Evolutionary conservation across 73 alveolate genomes (phyloP), one percentile per base, ranked within the genome.

Genomic region (Blepharisma japonicum): DNA sequence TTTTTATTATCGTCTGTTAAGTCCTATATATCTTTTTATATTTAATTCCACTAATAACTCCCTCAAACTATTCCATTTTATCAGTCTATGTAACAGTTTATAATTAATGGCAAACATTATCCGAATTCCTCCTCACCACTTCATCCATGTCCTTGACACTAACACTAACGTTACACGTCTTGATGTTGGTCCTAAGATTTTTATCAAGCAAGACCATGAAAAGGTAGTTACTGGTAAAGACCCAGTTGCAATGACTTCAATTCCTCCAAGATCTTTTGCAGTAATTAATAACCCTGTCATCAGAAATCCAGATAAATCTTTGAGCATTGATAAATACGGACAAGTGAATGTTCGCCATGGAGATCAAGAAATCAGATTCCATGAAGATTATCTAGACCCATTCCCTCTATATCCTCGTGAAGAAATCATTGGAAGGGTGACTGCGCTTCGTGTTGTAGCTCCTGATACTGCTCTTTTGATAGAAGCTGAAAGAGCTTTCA

Each of bases 371-470:
- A 82, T 89, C 77, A 71, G 97, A 42, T 84, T 90, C 39, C 70
- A 77, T 6, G 86, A 85, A 32, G 87, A 80, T 21, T 89, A 86
- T 79, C 80, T 67, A n/a, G 91, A 90, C 45, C 97, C 97, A 4
- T 91, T 91, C 88, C 95, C 97, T 25, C 91, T 91, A 7, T 91
- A 81, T 74, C 95, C 95, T 6, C 90, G 94, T 25, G 97, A 91
- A 71, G 45, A 84, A 21, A 5, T 82, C 5, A 67, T 72, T 6
- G 87, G 77, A n/a, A 49, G 77, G 71, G 71, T 82, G 11, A 87
- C 79, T 8, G 81, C 81, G 68, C 71, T 91, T 51, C 86, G 88
- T 5, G 74, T 91, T 2, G 90, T 91, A 55, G 82, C 88, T 7
- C 77, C 90, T 53, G 91, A 88, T 78, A 21, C 55, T 11, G 94